Percentiles rank a stretch among this genome's conserved stretches.
Evolutionary conservation across 495 filamentous ascomycete genomes (phyloP).

Genomic region (Aspergillus leporis): DNA sequence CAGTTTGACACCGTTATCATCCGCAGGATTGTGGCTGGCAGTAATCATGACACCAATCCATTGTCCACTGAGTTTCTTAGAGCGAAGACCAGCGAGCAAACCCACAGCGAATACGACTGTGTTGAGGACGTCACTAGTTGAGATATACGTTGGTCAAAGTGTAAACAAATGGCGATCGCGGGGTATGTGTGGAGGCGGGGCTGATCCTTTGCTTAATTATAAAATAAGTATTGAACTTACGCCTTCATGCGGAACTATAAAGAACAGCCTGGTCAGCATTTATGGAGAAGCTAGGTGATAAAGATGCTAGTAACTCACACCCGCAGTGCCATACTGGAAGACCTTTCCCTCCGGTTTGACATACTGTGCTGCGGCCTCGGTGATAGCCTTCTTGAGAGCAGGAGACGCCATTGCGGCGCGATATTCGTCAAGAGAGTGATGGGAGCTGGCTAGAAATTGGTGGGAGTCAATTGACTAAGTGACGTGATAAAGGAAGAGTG

Average conservation of each 20-base stretch:
- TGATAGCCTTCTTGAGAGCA: slow-evolving; percentile 45
- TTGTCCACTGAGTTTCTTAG: slow-evolving; percentile 81
- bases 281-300: slow-evolving; percentile 15
- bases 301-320: slow-evolving; percentile 52
- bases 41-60: slow-evolving; percentile 99
- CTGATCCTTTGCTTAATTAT: slow-evolving; percentile 18
- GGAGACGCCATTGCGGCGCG: slow-evolving; percentile 47
- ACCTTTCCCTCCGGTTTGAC: slow-evolving; percentile 67
- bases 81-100: slow-evolving; percentile 85
- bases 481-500: slow-evolving; percentile 9
- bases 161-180: slow-evolving; percentile 38
- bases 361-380: slow-evolving; percentile 46
- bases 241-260: slow-evolving; percentile 76
- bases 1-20: slow-evolving; percentile 97
- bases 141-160: slow-evolving; percentile 27
- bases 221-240: slow-evolving; percentile 46
- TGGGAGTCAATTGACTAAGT: slow-evolving; percentile 1
- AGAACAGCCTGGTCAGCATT: slow-evolving; percentile 22
- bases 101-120: slow-evolving; percentile 90
- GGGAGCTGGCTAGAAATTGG: slow-evolving; percentile 2
- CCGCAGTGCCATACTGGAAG: slow-evolving; percentile 95
- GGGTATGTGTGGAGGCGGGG: slow-evolving; percentile 40
- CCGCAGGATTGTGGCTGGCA: slow-evolving; percentile 94
- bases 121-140: slow-evolving; percentile 66
- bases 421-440: slow-evolving; percentile 15